Evolutionary conservation across 2,329 filamentous ascomycete species (phyloP), one percentile per base, ranked within the genome.

Genomic region (Didymella glomerata): DNA sequence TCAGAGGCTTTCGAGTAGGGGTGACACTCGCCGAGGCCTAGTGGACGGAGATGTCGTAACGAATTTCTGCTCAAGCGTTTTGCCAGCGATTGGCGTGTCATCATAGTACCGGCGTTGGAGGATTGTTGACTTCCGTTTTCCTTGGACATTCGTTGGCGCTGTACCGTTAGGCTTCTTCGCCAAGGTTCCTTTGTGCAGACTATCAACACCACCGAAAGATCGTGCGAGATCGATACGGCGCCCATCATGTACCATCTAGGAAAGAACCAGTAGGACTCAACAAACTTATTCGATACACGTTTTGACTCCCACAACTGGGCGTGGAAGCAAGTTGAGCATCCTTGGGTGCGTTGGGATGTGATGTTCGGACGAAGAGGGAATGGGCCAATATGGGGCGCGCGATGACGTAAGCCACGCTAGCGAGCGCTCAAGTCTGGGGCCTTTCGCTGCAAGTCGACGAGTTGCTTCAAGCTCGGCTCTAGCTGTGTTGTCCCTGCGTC

Each of bases 51-150:
- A 42, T 42, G 45, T 47, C 34, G 42, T 46, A 30, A 51, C n/a
- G 25, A 40, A n/a, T 46, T 51, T 44, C 27, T 28, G 22, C 18
- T 18, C 16, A 9, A 46, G 47, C 41, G 20, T 40, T 9, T 45
- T 44, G 22, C 28, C 38, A 38, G 5, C 16, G 9, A 34, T 40
- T 40, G 22, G n/a, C 48, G 14, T 36, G 40, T 40, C 14, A 28
- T 36, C 55, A 58, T 45, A 44, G 45, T 53, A 38, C 16, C 14
- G 55, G 55, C 48, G 44, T 53, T 53, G 38, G 18, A 25, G 25
- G 42, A 38, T 22, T 30, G 20, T 22, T 40, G 30, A 27, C 6
- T 40, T 40, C 1, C 22, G 1, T 25, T 41, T 11, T 40, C 18
- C 28, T 6, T 22, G 16, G 18, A 28, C 22, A 9, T 38, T 14